A percentile compares a stretch with the other conserved stretches of the same genome.
These are phyloP conservation scores for Chlorociboria aeruginascens DNA, from an alignment of 495 filamentous ascomycete genomes.

Conservation along the genomic window DNA sequence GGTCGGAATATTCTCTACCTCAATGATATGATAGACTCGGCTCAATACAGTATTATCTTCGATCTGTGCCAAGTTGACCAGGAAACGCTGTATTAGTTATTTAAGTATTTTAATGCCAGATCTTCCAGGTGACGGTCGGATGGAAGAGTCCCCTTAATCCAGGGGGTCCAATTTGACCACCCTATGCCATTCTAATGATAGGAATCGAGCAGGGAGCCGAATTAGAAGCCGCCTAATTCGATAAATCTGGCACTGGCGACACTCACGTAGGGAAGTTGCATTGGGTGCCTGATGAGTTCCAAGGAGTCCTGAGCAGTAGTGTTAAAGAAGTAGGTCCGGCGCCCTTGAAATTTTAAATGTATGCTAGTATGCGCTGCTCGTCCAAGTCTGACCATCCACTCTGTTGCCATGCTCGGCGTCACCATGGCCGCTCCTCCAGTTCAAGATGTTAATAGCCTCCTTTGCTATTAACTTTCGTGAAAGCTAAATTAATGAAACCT, in stretches of 20 bases:
- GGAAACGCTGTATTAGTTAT: too few relatives aligned
- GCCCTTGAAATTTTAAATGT: too few relatives aligned
- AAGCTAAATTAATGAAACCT: constrained; percentile 19
- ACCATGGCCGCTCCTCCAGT: too few relatives aligned
- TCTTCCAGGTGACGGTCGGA: not conserved
- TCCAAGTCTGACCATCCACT: too few relatives aligned
- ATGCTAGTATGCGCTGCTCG: not conserved
- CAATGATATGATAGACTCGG: too few relatives aligned
- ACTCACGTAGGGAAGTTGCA: constrained; percentile 1
- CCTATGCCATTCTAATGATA: constrained; percentile 12
- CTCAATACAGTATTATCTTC: too few relatives aligned
- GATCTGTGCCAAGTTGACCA: too few relatives aligned
- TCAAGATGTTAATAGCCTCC: constrained; percentile 4
- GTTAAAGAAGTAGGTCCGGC: too few relatives aligned
- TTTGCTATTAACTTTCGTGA: constrained; percentile 19
- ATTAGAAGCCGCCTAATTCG: constrained; percentile 5
- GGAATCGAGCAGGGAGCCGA: constrained; percentile 6
- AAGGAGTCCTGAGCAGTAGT: too few relatives aligned
- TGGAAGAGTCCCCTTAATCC: constrained; percentile 8
- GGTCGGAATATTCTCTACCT: too few relatives aligned
- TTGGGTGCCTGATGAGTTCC: not conserved
- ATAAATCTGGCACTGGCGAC: constrained; percentile 3
- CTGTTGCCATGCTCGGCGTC: too few relatives aligned
- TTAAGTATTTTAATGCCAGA: too few relatives aligned
- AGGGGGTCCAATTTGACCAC: constrained; percentile 11